Evolutionary conservation across 352 stramenopile species (phyloP).

Genomic region (Thalassiosira mediterranea): DNA sequence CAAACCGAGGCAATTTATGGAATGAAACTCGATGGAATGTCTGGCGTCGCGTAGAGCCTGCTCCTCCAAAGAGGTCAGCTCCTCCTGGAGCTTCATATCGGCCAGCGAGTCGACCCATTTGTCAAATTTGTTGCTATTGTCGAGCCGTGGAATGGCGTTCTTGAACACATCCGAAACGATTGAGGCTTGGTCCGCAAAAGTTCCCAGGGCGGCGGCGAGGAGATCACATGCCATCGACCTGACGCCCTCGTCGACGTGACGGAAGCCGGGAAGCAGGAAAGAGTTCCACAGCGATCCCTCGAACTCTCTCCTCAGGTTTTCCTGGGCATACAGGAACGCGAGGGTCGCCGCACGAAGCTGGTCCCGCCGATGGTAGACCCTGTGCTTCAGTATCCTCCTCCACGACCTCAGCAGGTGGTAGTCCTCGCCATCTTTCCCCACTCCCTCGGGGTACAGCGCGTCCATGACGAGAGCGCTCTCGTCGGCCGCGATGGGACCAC

Average conservation of each 20-base stretch:
- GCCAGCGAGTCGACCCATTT: slow-evolving; percentile 44
- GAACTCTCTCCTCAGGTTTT: slow-evolving; percentile 52
- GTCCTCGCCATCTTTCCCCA: slow-evolving; percentile 49
- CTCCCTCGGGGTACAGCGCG: slow-evolving; percentile 47
- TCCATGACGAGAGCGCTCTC: slow-evolving; percentile 55
- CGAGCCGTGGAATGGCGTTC: slow-evolving; percentile 35
- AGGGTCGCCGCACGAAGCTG: slow-evolving; percentile 42
- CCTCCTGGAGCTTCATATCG: slow-evolving; percentile 53
- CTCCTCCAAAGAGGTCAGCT: slow-evolving; percentile 51
- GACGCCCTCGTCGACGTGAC: slow-evolving; percentile 53
- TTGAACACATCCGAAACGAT: slow-evolving; percentile 52
- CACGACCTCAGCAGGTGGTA: slow-evolving; percentile 44
- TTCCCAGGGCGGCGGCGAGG: slow-evolving; percentile 51
- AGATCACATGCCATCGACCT: slow-evolving; percentile 47
- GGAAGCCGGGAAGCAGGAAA: slow-evolving; percentile 60
- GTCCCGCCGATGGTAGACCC: slow-evolving; percentile 37
- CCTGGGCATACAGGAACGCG: slow-evolving; percentile 45
- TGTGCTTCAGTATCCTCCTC: slow-evolving; percentile 51
- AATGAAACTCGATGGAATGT: slow-evolving; percentile 51
- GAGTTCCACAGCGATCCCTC: slow-evolving; percentile 42
- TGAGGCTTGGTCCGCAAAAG: slow-evolving; percentile 39
- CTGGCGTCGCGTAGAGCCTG: slow-evolving; percentile 41
- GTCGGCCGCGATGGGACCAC: slow-evolving; percentile 27
- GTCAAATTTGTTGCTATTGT: slow-evolving; percentile 45
- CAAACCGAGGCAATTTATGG: slow-evolving; percentile 58